phyloP scores from a whole-genome alignment of 768 basidiomycete genomes.

The Sutorius australiensis region DNA sequence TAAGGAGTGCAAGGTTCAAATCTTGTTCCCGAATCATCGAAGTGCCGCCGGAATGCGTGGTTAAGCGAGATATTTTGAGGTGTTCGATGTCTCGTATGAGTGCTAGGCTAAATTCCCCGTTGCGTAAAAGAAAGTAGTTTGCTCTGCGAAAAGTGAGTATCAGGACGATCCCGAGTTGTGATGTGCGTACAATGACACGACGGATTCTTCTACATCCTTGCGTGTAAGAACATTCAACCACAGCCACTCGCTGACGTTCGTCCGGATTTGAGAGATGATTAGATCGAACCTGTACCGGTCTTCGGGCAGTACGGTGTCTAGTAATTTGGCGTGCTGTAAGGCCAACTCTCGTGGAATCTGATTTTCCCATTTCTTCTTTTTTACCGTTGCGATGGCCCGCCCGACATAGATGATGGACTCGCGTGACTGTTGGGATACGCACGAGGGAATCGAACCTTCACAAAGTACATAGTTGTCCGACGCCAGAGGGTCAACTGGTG shows the following conservation, averaged over 20 bases:
- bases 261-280: constrained; percentile 70
- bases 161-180: neutral
- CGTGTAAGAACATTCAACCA: constrained; percentile 87
- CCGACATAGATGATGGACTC: constrained; percentile 88
- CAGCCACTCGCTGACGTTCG: constrained; percentile 87
- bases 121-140: constrained; percentile 83
- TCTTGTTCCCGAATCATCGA: constrained; percentile 90
- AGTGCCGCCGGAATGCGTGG: constrained; percentile 55
- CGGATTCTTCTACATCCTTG: constrained; percentile 77
- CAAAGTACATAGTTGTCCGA: constrained; percentile 56
- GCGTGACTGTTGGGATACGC: constrained; percentile 64
- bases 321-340: constrained; percentile 56
- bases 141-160: constrained; percentile 46
- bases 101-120: constrained; percentile 82
- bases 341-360: constrained; percentile 70
- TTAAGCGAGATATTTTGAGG: constrained; percentile 75
- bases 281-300: constrained; percentile 75
- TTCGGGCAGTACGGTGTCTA: constrained; percentile 68
- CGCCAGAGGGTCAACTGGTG: constrained; percentile 59
- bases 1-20: constrained; percentile 78
- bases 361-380: constrained; percentile 72
- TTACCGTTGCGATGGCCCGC: constrained; percentile 80
- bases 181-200: constrained; percentile 72
- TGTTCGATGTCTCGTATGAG: constrained; percentile 85
- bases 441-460: constrained; percentile 68